A percentile compares a stretch with the other conserved stretches of the same genome.
Evolutionary conservation across 2,329 filamentous ascomycete genomes (phyloP).

Genomic region (Sordariomycetes sp.): DNA sequence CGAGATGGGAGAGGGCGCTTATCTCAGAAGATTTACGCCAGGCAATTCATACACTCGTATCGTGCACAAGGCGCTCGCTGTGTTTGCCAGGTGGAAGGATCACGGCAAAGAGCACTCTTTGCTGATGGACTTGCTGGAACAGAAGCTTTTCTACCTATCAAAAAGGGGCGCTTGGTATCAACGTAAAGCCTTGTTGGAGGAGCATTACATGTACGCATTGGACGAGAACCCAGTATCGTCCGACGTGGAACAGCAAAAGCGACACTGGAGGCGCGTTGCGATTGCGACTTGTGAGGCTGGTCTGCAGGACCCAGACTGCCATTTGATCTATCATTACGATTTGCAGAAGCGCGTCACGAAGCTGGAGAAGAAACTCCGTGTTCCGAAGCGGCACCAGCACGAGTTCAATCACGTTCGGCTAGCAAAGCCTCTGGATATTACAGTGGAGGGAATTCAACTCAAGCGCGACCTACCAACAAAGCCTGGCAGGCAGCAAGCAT

Average conservation of each 20-base stretch:
- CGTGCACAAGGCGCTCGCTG: constrained; percentile 74
- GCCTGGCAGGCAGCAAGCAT: constrained; percentile 29
- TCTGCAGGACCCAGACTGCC: constrained; percentile 79
- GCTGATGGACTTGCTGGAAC: constrained; percentile 64
- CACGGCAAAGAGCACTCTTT: constrained; percentile 69
- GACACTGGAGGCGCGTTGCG: constrained; percentile 72
- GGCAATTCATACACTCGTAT: constrained; percentile 92
- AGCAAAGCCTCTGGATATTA: constrained; percentile 64
- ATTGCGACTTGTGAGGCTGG: constrained; percentile 76
- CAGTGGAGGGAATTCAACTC: constrained; percentile 68
- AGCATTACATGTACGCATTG: constrained; percentile 79
- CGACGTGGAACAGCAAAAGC: constrained; percentile 52
- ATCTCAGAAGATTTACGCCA: constrained; percentile 81
- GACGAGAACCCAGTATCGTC: constrained; percentile 28
- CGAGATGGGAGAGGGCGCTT: constrained; percentile 76
- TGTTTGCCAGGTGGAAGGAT: constrained; percentile 74
- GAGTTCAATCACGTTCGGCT: constrained; percentile 84
- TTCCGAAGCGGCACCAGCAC: constrained; percentile 80
- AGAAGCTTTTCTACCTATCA: constrained; percentile 77
- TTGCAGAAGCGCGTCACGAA: constrained; percentile 90
- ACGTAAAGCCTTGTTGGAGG: constrained; percentile 85
- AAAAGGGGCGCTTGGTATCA: constrained; percentile 91
- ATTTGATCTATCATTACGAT: constrained; percentile 89
- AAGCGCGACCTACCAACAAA: constrained; percentile 45
- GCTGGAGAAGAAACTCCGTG: constrained; percentile 73